phyloP scores from a whole-genome alignment of 2,329 filamentous ascomycete species.

The Cephalotrichum gorgonifer region DNA sequence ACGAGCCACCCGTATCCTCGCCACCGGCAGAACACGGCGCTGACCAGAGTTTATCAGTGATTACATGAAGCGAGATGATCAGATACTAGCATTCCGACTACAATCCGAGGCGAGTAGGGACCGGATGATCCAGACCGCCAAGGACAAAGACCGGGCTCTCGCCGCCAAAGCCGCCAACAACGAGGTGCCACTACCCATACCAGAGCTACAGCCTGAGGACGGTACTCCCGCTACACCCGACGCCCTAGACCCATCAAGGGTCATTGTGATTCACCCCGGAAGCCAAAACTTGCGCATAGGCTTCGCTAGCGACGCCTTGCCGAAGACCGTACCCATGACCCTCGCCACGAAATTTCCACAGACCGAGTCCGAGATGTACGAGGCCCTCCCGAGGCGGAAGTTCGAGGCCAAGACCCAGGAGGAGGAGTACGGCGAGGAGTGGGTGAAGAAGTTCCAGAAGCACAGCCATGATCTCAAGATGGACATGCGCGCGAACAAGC shows the following conservation, averaged over 20 bases:
- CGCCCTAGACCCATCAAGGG: slow-evolving; percentile 64
- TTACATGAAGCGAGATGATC: slow-evolving; percentile 96
- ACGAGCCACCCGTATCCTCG: slow-evolving; percentile 18
- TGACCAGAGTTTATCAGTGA: slow-evolving; percentile 45
- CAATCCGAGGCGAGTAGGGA: slow-evolving; percentile 82
- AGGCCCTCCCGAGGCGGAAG: slow-evolving; percentile 64
- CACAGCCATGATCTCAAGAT: slow-evolving; percentile 81
- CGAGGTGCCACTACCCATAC: slow-evolving; percentile 50
- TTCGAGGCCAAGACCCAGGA: slow-evolving; percentile 54
- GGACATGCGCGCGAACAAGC: slow-evolving; percentile 88
- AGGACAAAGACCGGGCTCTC: slow-evolving; percentile 77
- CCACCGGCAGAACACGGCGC: not conserved
- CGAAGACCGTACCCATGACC: slow-evolving; percentile 88
- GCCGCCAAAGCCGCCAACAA: slow-evolving; percentile 66
- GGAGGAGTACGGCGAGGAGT: slow-evolving; percentile 80
- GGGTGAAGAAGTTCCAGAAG: slow-evolving; percentile 62
- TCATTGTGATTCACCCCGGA: slow-evolving; percentile 89
- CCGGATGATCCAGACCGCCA: slow-evolving; percentile 72
- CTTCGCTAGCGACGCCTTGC: slow-evolving; percentile 88
- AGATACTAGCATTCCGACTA: slow-evolving; percentile 79
- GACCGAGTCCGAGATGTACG: slow-evolving; percentile 76
- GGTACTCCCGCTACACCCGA: slow-evolving; percentile 44
- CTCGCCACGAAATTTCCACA: slow-evolving; percentile 69
- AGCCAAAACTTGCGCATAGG: slow-evolving; percentile 94
- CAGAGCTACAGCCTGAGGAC: slow-evolving; percentile 49